Percentiles rank a stretch among this genome's conserved stretches.
phyloP scores from a whole-genome alignment of 805 yeast species.

The Yamadazyma insecticola region DNA sequence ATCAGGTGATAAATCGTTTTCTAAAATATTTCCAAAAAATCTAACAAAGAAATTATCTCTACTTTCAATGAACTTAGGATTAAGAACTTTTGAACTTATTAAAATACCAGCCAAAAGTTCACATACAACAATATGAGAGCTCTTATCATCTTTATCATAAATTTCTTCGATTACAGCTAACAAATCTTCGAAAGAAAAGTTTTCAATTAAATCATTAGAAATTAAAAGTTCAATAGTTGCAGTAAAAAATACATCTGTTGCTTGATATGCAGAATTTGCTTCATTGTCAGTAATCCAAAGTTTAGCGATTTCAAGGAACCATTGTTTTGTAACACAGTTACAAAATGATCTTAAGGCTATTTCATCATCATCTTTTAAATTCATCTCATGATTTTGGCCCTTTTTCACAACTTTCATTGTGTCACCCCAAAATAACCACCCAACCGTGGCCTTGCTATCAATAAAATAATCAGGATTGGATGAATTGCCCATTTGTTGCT shows the following conservation, averaged over 20 bases:
- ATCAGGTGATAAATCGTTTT: conserved; percentile 66
- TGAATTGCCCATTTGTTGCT: conserved; percentile 47
- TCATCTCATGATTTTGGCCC: conserved; percentile 24
- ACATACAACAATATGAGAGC: conserved; percentile 68
- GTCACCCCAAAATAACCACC: conserved; percentile 77
- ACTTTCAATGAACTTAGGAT: conserved; percentile 20
- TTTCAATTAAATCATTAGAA: conserved; percentile 38
- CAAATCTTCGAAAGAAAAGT: conserved; percentile 47
- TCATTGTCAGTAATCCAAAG: conserved; percentile 66
- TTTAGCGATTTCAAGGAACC: conserved; percentile 51
- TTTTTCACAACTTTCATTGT: conserved; percentile 42
- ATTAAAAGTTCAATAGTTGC: conserved; percentile 46
- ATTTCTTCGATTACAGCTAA: conserved; percentile 43
- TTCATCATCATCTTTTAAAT: conserved; percentile 29
- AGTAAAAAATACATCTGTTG: conserved; percentile 57
- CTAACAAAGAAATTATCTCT: conserved; percentile 45
- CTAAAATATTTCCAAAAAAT: conserved; percentile 45
- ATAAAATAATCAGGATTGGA: conserved; percentile 48
- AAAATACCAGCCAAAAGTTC: conserved; percentile 68
- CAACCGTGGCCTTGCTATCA: conserved; percentile 52
- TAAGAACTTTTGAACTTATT: conserved; percentile 43
- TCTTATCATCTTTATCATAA: conserved; percentile 64
- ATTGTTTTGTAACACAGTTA: conserved; percentile 43
- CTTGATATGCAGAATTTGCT: conserved; percentile 60
- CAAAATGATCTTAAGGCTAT: conserved; percentile 42